Evolutionary conservation across 2,329 filamentous ascomycete genomes (phyloP).

Genomic region (Hypoxylon sp.): DNA sequence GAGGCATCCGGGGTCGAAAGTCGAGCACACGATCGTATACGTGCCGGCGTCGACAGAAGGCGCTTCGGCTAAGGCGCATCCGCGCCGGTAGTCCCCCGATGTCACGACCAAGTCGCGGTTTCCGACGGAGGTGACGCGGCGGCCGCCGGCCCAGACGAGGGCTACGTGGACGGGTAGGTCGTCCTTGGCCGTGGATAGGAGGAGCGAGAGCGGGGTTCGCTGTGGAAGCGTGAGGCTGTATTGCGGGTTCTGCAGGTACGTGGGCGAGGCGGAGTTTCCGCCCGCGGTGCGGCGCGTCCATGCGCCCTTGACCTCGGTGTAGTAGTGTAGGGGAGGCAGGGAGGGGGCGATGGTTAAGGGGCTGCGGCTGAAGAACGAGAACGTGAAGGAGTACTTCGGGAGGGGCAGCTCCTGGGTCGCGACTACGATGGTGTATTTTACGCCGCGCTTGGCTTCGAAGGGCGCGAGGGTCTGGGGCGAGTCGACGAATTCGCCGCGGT

Average conservation of each 20-base stretch:
- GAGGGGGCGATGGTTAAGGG: slow-evolving; percentile 75
- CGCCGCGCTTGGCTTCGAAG: slow-evolving; percentile 68
- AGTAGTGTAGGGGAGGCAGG: slow-evolving; percentile 69
- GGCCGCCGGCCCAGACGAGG: slow-evolving; percentile 82
- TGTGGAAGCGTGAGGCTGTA: slow-evolving; percentile 75
- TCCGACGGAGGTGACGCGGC: slow-evolving; percentile 78
- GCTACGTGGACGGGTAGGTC: slow-evolving; percentile 87
- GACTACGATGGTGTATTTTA: slow-evolving; percentile 73
- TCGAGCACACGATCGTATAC: slow-evolving; percentile 92
- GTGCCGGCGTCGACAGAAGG: slow-evolving; percentile 74
- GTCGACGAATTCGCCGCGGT: slow-evolving; percentile 90
- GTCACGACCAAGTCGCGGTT: slow-evolving; percentile 84
- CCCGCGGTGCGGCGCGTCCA: slow-evolving; percentile 89
- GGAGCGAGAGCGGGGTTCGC: slow-evolving; percentile 75
- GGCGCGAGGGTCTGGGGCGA: slow-evolving; percentile 91
- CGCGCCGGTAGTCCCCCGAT: slow-evolving; percentile 90
- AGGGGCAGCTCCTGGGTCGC: slow-evolving; percentile 84
- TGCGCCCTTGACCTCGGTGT: slow-evolving; percentile 71
- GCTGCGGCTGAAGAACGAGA: slow-evolving; percentile 83
- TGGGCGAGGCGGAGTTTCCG: slow-evolving; percentile 82
- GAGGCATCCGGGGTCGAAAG: slow-evolving; percentile 85
- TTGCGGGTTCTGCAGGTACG: slow-evolving; percentile 90
- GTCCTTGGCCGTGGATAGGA: slow-evolving; percentile 77
- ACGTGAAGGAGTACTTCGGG: slow-evolving; percentile 84
- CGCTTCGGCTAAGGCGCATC: slow-evolving; percentile 79